These are phyloP conservation scores for Xerocomellus dryophilus DNA, from an alignment of 768 basidiomycete genomes.

Conservation along the genomic window DNA sequence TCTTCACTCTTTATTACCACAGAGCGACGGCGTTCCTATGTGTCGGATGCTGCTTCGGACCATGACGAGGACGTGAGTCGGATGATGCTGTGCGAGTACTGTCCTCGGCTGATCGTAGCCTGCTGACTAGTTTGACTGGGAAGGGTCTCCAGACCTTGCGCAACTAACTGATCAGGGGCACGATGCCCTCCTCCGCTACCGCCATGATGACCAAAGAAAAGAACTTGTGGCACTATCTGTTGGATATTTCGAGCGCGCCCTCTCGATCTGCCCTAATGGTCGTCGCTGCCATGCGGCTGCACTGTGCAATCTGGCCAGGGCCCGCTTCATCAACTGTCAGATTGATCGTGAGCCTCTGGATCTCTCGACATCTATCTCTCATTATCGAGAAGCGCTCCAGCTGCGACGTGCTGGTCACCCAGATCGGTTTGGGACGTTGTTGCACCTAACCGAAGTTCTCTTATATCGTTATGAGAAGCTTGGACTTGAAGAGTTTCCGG, in stretches of 20 bases:
- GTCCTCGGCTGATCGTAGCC: background rate
- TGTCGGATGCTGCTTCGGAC: background rate
- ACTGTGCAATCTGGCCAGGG: constrained; percentile 10
- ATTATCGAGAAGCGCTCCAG: constrained; percentile 11
- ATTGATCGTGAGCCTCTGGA: background rate
- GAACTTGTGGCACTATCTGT: background rate
- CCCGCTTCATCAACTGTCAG: background rate
- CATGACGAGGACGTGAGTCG: background rate
- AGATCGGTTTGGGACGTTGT: constrained; percentile 6
- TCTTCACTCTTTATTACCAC: background rate
- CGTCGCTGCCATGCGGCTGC: background rate
- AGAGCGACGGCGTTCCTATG: no score
- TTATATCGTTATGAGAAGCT: background rate
- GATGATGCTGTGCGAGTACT: no score
- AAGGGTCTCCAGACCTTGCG: background rate
- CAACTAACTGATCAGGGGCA: constrained; percentile 3
- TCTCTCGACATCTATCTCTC: background rate
- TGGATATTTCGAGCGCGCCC: constrained; percentile 4
- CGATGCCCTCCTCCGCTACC: background rate
- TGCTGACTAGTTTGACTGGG: background rate
- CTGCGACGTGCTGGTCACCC: constrained; percentile 1
- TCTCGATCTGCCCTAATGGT: background rate
- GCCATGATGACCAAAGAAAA: background rate
- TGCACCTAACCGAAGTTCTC: constrained; percentile 1
- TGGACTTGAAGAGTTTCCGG: background rate